Conservation (phyloP, 352 stramenopile genomes). For the Globisporangium nodosum region DNA sequence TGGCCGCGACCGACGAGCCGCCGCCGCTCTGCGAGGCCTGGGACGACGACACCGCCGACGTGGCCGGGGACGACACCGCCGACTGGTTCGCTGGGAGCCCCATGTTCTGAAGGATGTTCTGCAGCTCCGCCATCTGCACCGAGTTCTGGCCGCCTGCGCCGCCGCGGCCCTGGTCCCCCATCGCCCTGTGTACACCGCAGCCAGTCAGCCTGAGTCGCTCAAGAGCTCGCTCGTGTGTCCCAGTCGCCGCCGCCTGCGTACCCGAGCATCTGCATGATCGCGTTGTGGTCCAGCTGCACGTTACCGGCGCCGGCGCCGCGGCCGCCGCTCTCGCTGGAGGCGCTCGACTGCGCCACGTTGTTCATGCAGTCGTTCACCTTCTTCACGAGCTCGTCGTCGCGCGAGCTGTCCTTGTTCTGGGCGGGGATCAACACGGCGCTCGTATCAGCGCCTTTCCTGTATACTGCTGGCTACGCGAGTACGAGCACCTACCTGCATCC, state of each 20-base stretch:
- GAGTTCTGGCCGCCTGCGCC: constrained; percentile 29
- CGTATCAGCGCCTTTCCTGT: too few relatives aligned
- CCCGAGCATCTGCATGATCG: constrained; percentile 90
- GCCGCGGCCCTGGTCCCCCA: constrained; percentile 63
- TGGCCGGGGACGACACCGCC: constrained; percentile 61
- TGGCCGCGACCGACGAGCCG: constrained; percentile 60
- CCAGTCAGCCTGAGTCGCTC: not conserved
- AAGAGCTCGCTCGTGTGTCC: too few relatives aligned
- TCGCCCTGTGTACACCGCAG: constrained; percentile 28
- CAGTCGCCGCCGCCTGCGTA: constrained; percentile 9
- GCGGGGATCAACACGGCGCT: too few relatives aligned
- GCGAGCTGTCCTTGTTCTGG: constrained; percentile 83
- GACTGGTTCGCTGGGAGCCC: constrained; percentile 66
- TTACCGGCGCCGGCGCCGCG: constrained; percentile 35
- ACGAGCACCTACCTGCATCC: constrained; percentile 80
- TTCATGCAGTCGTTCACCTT: constrained; percentile 90
- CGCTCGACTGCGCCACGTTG: constrained; percentile 52
- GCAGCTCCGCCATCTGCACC: constrained; percentile 83
- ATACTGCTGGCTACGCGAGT: not conserved
- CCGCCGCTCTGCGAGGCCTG: constrained; percentile 64
- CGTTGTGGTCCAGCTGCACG: constrained; percentile 85
- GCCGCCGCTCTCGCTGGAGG: constrained; percentile 20
- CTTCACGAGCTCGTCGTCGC: constrained; percentile 83
- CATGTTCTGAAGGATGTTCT: constrained; percentile 88
- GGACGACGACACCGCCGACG: constrained; percentile 70